Base-by-base conservation (phyloP, 1,284 basidiomycete species). In the Rhodotorula sp. region DNA sequence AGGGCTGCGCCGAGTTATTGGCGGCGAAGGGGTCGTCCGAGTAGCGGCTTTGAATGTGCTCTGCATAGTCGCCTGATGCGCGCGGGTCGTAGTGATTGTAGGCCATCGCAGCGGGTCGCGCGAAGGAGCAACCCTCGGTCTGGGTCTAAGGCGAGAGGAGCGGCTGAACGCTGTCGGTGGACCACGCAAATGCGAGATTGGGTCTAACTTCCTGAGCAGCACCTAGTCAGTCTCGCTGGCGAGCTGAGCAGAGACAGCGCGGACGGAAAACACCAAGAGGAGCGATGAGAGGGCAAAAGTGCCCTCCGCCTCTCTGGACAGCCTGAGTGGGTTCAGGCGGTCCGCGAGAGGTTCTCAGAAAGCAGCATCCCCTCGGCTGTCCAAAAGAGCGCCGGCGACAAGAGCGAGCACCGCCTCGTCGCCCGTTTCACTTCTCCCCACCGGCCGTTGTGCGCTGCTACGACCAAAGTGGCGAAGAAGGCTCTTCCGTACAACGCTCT, bases 11-110 rank as follows among this genome's bases (percentile, higher is more conserved):
- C 6, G 50, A 44, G 3, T 27, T 6, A 25, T 13, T 50, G 29
- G 54, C 55, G 6, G 69, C 29, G 46, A 56, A 68, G 12, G 62
- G 69, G 25, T 71, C 60, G 21, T 59, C 46, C 10, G 69, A 64
- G 65, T 67, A 44, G 10, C 44, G 66, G 25, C 10, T 37, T 10
- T 50, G 39, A 36, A 64, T 54, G 32, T 71, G 62, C 22, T 67
- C 70, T 8, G 61, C 51, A 19, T 67, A 55, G 19, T 71, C 61
- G 50, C 25, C 61, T 13, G 27, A 37, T 1, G 29, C 53, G 9
- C 37, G 48, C 29, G 51, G 51, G 5, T 25, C 27, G 53, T 59
- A 58, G 12, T 25, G 48, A 39, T 66, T 51, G 48, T 66, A 66
- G 13, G 64, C 64, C 64, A 66, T 66, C 3, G 13, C 8, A 44